Evolutionary conservation across 768 basidiomycete species (phyloP), one percentile per base, ranked within the genome.

Genomic region (Gloeophyllum trabeum): DNA sequence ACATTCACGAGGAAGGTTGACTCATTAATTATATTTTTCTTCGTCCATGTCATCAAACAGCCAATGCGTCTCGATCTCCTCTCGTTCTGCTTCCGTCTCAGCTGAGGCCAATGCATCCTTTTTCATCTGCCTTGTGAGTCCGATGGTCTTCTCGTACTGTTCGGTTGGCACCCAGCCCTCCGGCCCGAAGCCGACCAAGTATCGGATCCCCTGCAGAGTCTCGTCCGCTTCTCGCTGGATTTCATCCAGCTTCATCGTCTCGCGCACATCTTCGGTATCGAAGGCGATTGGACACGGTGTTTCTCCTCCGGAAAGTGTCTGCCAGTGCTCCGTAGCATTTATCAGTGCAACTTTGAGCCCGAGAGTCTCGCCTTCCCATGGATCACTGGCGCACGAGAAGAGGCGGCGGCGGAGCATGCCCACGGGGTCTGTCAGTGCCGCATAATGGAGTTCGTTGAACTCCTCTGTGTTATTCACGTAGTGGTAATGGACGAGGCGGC

Each of bases 341-440:
- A 74, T 68, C 1, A 76, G 66, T 46, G 59, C 51, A 57, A 46
- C 51, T 61, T 72, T 72, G 56, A 75, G 62, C 39, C 42, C 61
- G 58, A n/a, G n/a, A 47, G 67, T 69, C 50, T 75, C 71, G 44
- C 69, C 72, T 54, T 70, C 68, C 72, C 73, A 76, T 5, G 61
- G 66, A 43, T 40, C 52, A 57, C 71, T 37, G 40, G 73, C 67
- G 32, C 65, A 50, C 42, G 36, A 1, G 61, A 69, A 73, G 45
- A 75, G 66, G 46, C 65, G 64, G 53, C 57, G 16, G 52, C 51
- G 54, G 58, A 72, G 51, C 48, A 54, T 18, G 46, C 22, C 24
- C 50, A 63, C 6, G 42, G 58, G 59, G 57, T 71, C 65, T 53
- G 51, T 54, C 42, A 71, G 55, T 0, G 63, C 62, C 0, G 28